Evolutionary conservation across 2,329 filamentous ascomycete genomes (phyloP).

Genomic region (Pseudocercospora eumusae): DNA sequence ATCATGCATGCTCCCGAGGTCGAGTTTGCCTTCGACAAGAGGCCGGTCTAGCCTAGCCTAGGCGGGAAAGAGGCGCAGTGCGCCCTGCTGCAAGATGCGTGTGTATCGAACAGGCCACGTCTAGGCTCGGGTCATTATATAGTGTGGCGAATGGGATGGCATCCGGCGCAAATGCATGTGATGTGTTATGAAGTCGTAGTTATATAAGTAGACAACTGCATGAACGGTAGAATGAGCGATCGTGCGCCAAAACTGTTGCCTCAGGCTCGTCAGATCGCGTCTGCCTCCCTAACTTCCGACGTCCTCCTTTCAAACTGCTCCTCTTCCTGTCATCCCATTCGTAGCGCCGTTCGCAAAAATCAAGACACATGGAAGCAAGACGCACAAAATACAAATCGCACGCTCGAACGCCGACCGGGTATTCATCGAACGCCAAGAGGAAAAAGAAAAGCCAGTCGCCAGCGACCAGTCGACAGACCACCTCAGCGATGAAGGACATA

Average conservation of each 20-base stretch:
- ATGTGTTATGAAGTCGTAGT: not conserved
- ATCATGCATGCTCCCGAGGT: not conserved
- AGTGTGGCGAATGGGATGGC: not conserved
- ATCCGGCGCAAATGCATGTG: not conserved
- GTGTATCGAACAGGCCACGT: not conserved
- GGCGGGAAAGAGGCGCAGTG: not conserved
- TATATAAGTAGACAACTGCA: not conserved
- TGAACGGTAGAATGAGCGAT: not conserved
- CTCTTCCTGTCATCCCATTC: not conserved
- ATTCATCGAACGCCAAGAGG: too few relatives aligned
- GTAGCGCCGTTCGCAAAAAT: too few relatives aligned
- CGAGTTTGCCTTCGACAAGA: not conserved
- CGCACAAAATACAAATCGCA: not conserved
- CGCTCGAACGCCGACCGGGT: too few relatives aligned
- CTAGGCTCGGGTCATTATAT: not conserved
- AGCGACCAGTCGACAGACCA: not conserved
- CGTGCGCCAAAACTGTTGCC: not conserved
- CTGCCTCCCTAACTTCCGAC: not conserved
- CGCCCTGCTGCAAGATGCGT: not conserved
- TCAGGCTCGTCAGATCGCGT: not conserved
- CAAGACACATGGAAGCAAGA: not conserved
- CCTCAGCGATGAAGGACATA: not conserved
- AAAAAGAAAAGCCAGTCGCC: not conserved
- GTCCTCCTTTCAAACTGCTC: not conserved
- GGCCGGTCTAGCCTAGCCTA: not conserved